phyloP scores from a whole-genome alignment of 768 basidiomycete species.

The Mycena rebaudengoi region DNA sequence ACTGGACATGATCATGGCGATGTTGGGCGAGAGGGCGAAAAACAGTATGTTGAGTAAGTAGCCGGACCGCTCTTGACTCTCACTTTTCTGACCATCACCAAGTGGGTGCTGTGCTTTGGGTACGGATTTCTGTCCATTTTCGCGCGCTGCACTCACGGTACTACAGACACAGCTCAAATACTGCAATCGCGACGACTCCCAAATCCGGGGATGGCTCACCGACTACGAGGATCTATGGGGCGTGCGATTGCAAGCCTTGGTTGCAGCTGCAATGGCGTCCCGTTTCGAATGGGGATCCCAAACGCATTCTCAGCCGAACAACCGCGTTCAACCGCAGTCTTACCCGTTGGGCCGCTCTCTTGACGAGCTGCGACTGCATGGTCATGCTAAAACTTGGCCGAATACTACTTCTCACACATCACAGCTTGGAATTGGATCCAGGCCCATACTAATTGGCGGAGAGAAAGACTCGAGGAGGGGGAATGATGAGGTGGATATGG shows the following conservation, averaged over 20 bases:
- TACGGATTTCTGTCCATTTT: conserved; percentile 42
- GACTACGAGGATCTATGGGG: conserved; percentile 77
- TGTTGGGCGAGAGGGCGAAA: conserved; percentile 59
- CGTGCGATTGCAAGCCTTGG: conserved; percentile 61
- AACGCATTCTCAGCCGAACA: conserved; percentile 27
- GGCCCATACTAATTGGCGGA: conserved; percentile 18
- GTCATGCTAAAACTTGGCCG: conserved; percentile 30
- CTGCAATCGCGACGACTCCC: conserved; percentile 61
- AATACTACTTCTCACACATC: conserved; percentile 24
- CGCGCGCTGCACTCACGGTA: not conserved
- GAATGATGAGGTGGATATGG: conserved; percentile 16
- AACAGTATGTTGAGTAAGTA: conserved; percentile 55
- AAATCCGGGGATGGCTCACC: conserved; percentile 63
- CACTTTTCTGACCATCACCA: not conserved
- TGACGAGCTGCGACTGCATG: conserved; percentile 46
- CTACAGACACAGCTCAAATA: conserved; percentile 73
- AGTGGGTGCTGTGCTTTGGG: conserved; percentile 74
- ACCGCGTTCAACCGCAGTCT: conserved; percentile 38
- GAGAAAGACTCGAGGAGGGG: conserved; percentile 29
- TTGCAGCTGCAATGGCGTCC: conserved; percentile 43
- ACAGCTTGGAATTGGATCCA: conserved; percentile 18
- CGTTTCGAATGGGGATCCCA: conserved; percentile 13
- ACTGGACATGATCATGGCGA: conserved; percentile 53
- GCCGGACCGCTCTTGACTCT: not conserved
- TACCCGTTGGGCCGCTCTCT: conserved; percentile 43